phyloP scores from a whole-genome alignment of 2,329 filamentous ascomycete species.

The Phialemonium atrogriseum region DNA sequence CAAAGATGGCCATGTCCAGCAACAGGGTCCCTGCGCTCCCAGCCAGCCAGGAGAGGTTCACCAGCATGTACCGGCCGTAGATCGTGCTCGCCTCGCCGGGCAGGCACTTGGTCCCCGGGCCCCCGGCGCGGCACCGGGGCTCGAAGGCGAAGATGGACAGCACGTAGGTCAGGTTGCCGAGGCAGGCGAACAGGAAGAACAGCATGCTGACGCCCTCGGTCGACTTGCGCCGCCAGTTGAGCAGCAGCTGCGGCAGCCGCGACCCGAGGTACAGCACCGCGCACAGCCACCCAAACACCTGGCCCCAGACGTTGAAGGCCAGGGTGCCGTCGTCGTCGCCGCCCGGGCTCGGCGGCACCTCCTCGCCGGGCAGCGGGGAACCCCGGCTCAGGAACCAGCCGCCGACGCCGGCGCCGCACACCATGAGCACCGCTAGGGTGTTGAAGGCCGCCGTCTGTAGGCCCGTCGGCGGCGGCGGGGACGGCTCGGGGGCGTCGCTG shows the following conservation, averaged over 20 bases:
- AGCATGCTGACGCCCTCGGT: constrained; percentile 90
- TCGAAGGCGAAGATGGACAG: constrained; percentile 87
- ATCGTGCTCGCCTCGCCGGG: constrained; percentile 56
- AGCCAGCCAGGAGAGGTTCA: constrained; percentile 85
- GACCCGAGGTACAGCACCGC: constrained; percentile 83
- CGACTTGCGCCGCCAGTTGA: constrained; percentile 87
- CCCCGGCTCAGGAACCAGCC: constrained; percentile 73
- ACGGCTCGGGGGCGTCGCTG: constrained; percentile 32
- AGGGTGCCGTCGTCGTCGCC: constrained; percentile 40
- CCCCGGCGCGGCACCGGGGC: constrained; percentile 50
- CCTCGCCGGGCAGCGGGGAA: constrained; percentile 26
- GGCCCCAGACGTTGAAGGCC: constrained; percentile 67
- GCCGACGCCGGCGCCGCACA: constrained; percentile 71
- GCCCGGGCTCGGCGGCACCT: constrained; percentile 19
- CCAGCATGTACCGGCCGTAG: constrained; percentile 75
- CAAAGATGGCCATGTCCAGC: constrained; percentile 79
- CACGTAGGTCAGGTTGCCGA: constrained; percentile 91
- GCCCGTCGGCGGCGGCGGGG: constrained; percentile 35
- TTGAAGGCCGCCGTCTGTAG: constrained; percentile 65
- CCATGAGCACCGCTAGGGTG: constrained; percentile 64
- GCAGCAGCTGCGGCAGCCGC: constrained; percentile 78
- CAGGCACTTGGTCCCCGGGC: constrained; percentile 50
- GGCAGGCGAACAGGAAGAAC: constrained; percentile 93
- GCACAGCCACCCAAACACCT: constrained; percentile 91
- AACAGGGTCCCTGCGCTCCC: constrained; percentile 83